Conservation (phyloP, 164 flowering plant species). For the Taxillus chinensis region DNA sequence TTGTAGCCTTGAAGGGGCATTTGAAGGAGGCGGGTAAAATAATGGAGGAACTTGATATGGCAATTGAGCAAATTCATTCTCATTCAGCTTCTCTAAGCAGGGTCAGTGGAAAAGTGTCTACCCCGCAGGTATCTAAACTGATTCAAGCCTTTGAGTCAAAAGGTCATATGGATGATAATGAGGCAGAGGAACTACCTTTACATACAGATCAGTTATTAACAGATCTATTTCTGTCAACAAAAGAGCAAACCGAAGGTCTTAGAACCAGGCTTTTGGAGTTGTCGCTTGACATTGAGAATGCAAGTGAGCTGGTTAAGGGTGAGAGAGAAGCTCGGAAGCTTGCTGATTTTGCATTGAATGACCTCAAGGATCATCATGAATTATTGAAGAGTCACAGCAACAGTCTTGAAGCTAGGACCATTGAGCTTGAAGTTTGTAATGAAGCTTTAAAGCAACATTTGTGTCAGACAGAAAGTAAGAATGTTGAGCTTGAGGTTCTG, state of each 20-base stretch:
- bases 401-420: slow-evolving; percentile 27
- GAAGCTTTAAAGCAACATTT: slow-evolving; percentile 41
- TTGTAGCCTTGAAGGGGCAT: slow-evolving; percentile 26
- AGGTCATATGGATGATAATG: slow-evolving; percentile 44
- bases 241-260: slow-evolving; percentile 33
- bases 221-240: slow-evolving; percentile 31
- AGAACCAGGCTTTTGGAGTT: slow-evolving; percentile 37
- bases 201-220: slow-evolving; percentile 20
- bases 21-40: slow-evolving; percentile 44
- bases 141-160: slow-evolving; percentile 88
- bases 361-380: slow-evolving; percentile 21
- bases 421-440: slow-evolving; percentile 45
- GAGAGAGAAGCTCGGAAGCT: slow-evolving; percentile 23
- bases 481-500: slow-evolving; percentile 24
- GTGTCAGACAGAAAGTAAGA: slow-evolving; percentile 17
- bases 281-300: slow-evolving; percentile 31
- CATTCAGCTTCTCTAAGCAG: slow-evolving; percentile 32
- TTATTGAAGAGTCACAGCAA: slow-evolving; percentile 21
- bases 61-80: slow-evolving; percentile 45
- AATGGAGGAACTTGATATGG: slow-evolving; percentile 57
- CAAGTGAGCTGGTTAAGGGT: slow-evolving; percentile 20
- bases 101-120: slow-evolving; percentile 27
- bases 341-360: slow-evolving; percentile 21
- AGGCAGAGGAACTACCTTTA: slow-evolving; percentile 20
- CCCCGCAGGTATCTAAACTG: slow-evolving; percentile 57